These are phyloP conservation scores for Pleoardoris graminearum DNA, from an alignment of 2,329 filamentous ascomycete genomes.

Conservation along the genomic window DNA sequence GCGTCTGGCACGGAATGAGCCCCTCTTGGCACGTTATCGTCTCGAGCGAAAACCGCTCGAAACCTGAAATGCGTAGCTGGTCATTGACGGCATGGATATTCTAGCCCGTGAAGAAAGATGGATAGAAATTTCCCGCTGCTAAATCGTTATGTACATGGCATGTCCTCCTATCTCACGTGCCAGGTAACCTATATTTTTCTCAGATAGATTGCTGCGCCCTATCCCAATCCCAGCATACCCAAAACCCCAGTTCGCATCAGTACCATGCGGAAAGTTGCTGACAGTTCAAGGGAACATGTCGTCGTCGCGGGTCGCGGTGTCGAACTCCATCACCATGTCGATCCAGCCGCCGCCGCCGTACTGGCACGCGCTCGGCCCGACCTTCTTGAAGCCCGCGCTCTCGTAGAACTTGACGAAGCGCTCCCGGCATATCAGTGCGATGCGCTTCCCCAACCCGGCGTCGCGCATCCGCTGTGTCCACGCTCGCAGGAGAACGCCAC, in stretches of 20 bases:
- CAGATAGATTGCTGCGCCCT: too few species aligned
- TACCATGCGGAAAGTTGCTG: too few species aligned
- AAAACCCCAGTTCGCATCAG: neutral
- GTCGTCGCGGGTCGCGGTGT: slow-evolving; percentile 15
- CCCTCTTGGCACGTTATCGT: too few species aligned
- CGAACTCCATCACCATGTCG: slow-evolving; percentile 67
- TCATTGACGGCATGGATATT: too few species aligned
- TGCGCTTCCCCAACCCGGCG: slow-evolving; percentile 69
- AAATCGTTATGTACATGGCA: neutral
- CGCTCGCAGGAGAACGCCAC: slow-evolving; percentile 71
- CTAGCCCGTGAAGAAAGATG: too few species aligned
- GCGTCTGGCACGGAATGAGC: neutral
- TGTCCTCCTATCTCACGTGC: neutral
- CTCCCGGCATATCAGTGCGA: slow-evolving; percentile 77
- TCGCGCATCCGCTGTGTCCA: slow-evolving; percentile 78
- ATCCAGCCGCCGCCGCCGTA: slow-evolving; percentile 82
- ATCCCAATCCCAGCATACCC: neutral
- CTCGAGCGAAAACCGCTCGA: too few species aligned
- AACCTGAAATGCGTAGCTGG: too few species aligned
- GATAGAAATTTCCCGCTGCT: neutral
- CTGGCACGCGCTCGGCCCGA: slow-evolving; percentile 68
- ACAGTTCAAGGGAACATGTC: slow-evolving; percentile 16
- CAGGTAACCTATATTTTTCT: neutral
- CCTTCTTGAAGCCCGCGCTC: slow-evolving; percentile 70
- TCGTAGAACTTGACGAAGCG: slow-evolving; percentile 75